Base-by-base conservation (phyloP, 2,329 filamentous ascomycete species). In the Diplodia sapinea region DNA sequence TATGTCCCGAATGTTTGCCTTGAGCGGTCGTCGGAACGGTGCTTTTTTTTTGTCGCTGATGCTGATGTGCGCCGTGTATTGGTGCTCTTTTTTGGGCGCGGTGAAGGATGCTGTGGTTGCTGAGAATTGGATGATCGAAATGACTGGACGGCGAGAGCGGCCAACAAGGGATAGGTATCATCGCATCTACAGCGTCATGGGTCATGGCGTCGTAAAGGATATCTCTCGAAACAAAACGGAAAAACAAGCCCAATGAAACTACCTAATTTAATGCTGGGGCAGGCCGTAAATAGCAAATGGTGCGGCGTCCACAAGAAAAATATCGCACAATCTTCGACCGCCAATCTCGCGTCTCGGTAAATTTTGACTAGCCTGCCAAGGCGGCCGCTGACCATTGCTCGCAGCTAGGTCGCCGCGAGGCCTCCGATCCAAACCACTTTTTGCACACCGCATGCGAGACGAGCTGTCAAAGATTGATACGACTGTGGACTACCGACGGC, bases 141-240 rank as follows among this genome's bases (percentile, higher is more conserved):
- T 40, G 64, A 66, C 23, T 66, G 64, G 54, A 55, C 54, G 64
- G 64, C 64, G 64, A 57, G 65, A 63, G 65, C 47, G 47, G 65
- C 59, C 43, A 38, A 63, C 43, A 63, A 51, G 31, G 59, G 59
- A 63, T 63, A 68, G 68, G 65, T 65, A 69, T 69, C 68, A 69
- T 69, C 61, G 71, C 72, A 72, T 74, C 73, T 75, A 74, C 72
- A 76, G 72, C 74, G 74, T 79, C 77, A 77, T 78, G 72, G 77
- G 70, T 79, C 77, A 75, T 75, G 73, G 72, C 72, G 70, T 75
- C 73, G 70, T 75, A 62, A 74, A 71, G 69, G 66, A 63, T 62
- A 62, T 59, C 65, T 67, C 65, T 67, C 65, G 49, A 67, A 54
- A 51, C 61, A 67, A 51, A 56, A 55, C 57, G 17, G 31, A 61